These are phyloP conservation scores for Puccinia coronata DNA, from an alignment of 1,284 basidiomycete species.

Conservation along the genomic window DNA sequence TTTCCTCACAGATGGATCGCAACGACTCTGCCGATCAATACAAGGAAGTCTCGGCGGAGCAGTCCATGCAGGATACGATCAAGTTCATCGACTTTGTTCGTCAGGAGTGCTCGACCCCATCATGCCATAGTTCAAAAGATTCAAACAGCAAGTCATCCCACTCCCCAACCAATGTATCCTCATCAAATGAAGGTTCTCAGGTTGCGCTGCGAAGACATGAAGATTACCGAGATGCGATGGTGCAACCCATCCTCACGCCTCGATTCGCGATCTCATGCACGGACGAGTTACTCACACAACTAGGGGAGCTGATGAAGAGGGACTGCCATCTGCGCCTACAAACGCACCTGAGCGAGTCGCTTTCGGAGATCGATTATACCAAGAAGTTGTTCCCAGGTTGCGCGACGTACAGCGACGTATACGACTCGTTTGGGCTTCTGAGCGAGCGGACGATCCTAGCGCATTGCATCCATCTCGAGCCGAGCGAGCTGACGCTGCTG, in stretches of 20 bases:
- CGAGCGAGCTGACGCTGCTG: conserved; percentile 73
- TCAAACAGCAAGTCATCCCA: not conserved
- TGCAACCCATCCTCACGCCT: conserved; percentile 88
- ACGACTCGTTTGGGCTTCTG: conserved; percentile 77
- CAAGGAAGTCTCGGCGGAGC: conserved; percentile 27
- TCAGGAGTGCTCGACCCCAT: conserved; percentile 15
- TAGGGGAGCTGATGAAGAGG: conserved; percentile 65
- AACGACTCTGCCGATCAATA: conserved; percentile 26
- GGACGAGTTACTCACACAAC: conserved; percentile 67
- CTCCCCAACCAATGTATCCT: not conserved
- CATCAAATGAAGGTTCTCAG: not conserved
- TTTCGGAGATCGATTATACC: conserved; percentile 71
- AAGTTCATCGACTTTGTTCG: conserved; percentile 31
- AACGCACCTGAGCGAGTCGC: conserved; percentile 90
- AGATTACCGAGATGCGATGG: conserved; percentile 61
- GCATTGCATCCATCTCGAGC: conserved; percentile 79
- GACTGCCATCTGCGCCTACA: conserved; percentile 70
- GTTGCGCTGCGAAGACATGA: conserved; percentile 2
- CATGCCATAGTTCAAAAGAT: conserved; percentile 20
- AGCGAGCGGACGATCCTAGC: conserved; percentile 80
- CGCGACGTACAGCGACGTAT: conserved; percentile 65
- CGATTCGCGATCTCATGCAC: conserved; percentile 94
- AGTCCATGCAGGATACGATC: conserved; percentile 31
- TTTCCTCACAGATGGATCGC: conserved; percentile 53
- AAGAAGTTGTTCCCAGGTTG: conserved; percentile 66